A percentile compares a stretch with the other conserved stretches of the same genome.
Conservation (phyloP, 2,329 filamentous ascomycete genomes). For the Arachnomyces sp. region DNA sequence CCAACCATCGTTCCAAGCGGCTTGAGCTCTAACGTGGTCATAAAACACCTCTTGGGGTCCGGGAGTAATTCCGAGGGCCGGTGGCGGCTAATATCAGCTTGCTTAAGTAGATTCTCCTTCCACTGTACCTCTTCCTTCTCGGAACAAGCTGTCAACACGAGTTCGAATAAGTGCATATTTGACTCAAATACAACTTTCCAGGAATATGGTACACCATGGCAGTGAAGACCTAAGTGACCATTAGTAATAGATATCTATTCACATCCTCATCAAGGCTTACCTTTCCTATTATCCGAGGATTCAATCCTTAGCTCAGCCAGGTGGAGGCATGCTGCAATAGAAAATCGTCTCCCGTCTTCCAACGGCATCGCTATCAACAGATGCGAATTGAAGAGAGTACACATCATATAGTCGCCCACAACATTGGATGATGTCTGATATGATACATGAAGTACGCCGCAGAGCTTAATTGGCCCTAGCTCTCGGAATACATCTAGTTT, state of each 20-base stretch:
- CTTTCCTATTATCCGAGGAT: conserved; percentile 65
- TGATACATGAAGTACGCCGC: conserved; percentile 72
- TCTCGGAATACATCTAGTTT: conserved; percentile 58
- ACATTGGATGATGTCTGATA: conserved; percentile 65
- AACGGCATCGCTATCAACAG: conserved; percentile 64
- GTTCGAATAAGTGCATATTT: conserved; percentile 67
- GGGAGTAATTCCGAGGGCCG: conserved; percentile 39
- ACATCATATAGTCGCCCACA: conserved; percentile 74
- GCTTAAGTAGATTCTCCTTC: conserved; percentile 57
- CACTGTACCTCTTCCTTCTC: conserved; percentile 71
- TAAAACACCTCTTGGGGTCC: conserved; percentile 21
- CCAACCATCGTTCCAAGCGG: conserved; percentile 52
- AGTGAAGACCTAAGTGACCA: conserved; percentile 65
- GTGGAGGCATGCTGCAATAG: conserved; percentile 64
- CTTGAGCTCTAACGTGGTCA: conserved; percentile 8
- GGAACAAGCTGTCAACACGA: conserved; percentile 81
- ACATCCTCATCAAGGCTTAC: conserved; percentile 37
- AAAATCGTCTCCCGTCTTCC: conserved; percentile 59
- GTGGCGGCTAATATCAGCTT: conserved; percentile 42
- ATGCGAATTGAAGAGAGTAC: conserved; percentile 71
- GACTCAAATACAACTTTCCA: conserved; percentile 88
- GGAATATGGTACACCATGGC: conserved; percentile 73
- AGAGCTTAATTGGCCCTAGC: conserved; percentile 71
- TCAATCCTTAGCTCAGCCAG: conserved; percentile 59
- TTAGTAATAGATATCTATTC: conserved; percentile 30